Conservation (phyloP, 2,329 filamentous ascomycete genomes). For the Alternaria triticina region DNA sequence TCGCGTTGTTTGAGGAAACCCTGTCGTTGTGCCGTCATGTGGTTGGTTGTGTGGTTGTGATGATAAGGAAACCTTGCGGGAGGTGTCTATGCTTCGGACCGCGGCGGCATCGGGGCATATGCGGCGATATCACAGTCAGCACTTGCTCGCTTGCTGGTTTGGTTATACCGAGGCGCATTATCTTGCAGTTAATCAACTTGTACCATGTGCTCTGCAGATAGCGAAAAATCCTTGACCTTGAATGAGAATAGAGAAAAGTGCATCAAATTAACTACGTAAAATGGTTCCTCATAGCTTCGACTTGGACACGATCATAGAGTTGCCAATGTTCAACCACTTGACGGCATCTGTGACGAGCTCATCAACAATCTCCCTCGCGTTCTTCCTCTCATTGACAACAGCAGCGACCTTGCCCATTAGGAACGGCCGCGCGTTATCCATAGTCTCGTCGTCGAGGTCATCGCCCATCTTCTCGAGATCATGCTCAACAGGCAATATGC, state of each 20-base stretch:
- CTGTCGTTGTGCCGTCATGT: neutral
- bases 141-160: neutral
- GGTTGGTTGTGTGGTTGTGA: neutral
- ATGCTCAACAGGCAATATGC: constrained; percentile 89
- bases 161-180: neutral
- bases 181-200: neutral
- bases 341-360: constrained; percentile 89
- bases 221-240: neutral
- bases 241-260: neutral
- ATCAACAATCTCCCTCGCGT: constrained; percentile 89
- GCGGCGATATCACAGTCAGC: neutral
- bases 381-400: constrained; percentile 90
- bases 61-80: no score
- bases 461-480: constrained; percentile 84
- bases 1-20: neutral
- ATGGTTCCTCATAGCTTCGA: constrained; percentile 38
- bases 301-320: constrained; percentile 61
- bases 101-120: neutral
- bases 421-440: constrained; percentile 90
- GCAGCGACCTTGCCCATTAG: constrained; percentile 97
- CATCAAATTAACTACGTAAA: neutral
- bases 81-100: no score
- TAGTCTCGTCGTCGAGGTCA: constrained; percentile 75
- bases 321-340: constrained; percentile 70
- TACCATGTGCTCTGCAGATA: neutral